These are phyloP conservation scores for Parvularia atlantis DNA, from an alignment of 78 protist genomes.

Conservation along the genomic window DNA sequence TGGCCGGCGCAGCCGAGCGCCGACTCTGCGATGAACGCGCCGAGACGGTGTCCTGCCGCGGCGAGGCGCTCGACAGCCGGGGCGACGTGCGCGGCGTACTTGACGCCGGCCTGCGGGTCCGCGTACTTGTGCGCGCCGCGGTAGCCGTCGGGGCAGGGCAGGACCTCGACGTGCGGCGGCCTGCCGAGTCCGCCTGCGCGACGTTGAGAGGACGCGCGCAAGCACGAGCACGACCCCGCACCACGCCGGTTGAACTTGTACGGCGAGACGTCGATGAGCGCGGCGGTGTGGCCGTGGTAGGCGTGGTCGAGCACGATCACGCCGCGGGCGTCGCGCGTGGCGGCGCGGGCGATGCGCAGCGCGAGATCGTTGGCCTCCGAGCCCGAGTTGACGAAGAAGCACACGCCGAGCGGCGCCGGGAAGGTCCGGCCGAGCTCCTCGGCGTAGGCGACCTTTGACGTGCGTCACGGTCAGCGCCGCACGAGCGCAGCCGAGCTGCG, in stretches of 20 bases:
- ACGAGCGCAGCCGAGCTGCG: too few relatives aligned
- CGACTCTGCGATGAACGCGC: neutral
- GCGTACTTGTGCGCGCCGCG: neutral
- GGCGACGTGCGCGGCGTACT: neutral
- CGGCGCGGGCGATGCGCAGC: conserved; percentile 43
- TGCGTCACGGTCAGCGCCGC: too few relatives aligned
- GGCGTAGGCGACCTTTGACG: too few relatives aligned
- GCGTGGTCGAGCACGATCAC: conserved; percentile 26
- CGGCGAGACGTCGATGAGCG: conserved; percentile 1
- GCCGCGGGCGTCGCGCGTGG: conserved; percentile 29
- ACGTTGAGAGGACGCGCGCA: neutral
- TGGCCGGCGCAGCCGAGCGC: neutral
- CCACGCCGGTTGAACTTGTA: conserved; percentile 10
- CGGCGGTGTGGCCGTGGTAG: conserved; percentile 63
- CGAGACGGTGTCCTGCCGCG: neutral
- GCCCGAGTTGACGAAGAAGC: conserved; percentile 66
- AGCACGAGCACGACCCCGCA: neutral
- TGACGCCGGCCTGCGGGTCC: neutral
- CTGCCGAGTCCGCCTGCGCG: neutral
- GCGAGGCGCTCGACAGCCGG: too few relatives aligned
- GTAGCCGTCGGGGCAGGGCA: neutral
- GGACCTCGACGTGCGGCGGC: neutral
- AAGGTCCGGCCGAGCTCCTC: conserved; percentile 18
- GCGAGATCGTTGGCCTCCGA: conserved; percentile 84
- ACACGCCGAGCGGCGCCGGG: conserved; percentile 17